Evolutionary conservation across 2,329 filamentous ascomycete species (phyloP), one percentile per base, ranked within the genome.

Genomic region (Venturia aucupariae): DNA sequence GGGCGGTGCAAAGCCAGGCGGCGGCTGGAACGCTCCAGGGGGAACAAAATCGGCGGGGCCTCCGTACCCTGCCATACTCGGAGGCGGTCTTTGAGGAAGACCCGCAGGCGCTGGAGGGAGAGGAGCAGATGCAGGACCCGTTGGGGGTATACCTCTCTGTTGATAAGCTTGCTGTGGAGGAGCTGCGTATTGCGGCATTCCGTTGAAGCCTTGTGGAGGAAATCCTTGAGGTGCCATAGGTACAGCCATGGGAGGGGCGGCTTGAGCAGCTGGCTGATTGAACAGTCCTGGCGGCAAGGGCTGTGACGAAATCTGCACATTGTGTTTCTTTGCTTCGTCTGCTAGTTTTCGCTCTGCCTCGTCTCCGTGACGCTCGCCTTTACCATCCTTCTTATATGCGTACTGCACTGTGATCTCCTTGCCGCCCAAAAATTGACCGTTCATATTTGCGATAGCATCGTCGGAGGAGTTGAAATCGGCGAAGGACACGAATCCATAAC

Each of bases 321-420:
- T 96, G 75, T 97, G 90, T 74, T 92, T 93, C 78, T 93, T 93
- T 65, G 92, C 94, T 77, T 97, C 90, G 35, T 89, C 87, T 38
- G 94, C 94, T 59, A 99, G 84, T 80, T 91, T 89, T 72, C 94
- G 84, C 78, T 99, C 94, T 38, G 94, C 94, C 70, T 92, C 85
- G 74, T 99, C 94, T 71, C 94, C 94, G 74, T 99, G 94, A 65
- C 94, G 83, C 78, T 97, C 93, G 70, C 93, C 93, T 79, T 96
- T 96, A 69, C 94, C 94, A 72, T 99, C 94, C 78, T 97, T 97
- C 82, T 99, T 99, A 84, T 96, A 97, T 46, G 94, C 94, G 76
- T 97, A 99, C 77, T 97, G 93, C 55, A 99, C 94, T 2, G 89
- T 90, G 70, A 97, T 89, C 76, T 96, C 90, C 79, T 96, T 96